Evolutionary conservation across 2,329 filamentous ascomycete species (phyloP), one percentile per base, ranked within the genome.

Genomic region (Fusarium protoensiforme): DNA sequence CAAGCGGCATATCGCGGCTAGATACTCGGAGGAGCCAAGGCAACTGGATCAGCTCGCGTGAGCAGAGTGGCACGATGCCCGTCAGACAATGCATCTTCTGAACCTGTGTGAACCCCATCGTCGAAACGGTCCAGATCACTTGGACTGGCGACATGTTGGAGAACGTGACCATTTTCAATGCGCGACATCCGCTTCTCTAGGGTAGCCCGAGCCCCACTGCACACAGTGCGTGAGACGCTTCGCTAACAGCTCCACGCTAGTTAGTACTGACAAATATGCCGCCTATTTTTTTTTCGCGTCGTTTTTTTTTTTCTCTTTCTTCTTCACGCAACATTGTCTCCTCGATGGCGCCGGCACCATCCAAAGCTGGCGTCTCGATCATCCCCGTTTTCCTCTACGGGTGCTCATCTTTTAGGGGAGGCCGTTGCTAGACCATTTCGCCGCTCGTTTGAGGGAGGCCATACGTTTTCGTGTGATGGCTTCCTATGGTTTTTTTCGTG

Each of bases 381-480:
- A 75, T 59, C 67, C 72, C 41, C 71, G 72, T 31, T 73, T 58
- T 35, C 22, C 59, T 70, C 56, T 13, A 77, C 80, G 75, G 77
- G 74, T 74, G 71, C 69, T 68, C 72, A 75, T 35, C 13, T 57
- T 58, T 35, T 66, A 64, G 74, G 59, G 65, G 69, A 71, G 67
- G 36, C 75, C 59, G 74, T 80, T 84, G 82, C 82, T 71, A 84
- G 82, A 84, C 78, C 11, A 80, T 82, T 65, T 51, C 68, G 81
- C 82, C 82, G 81, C 82, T 83, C 77, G 82, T 84, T 84, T 84
- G 84, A 85, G 83, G 84, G 84, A 83, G 81, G 80, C 74, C 81
- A 81, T 77, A 80, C 79, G 77, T 75, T 78, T 80, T 69, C 76
- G 76, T 78, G 80, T 84, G 81, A 80, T 80, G 80, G 82, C 81